Conservation (phyloP, 768 basidiomycete species). For the Amanita phalloides region DNA sequence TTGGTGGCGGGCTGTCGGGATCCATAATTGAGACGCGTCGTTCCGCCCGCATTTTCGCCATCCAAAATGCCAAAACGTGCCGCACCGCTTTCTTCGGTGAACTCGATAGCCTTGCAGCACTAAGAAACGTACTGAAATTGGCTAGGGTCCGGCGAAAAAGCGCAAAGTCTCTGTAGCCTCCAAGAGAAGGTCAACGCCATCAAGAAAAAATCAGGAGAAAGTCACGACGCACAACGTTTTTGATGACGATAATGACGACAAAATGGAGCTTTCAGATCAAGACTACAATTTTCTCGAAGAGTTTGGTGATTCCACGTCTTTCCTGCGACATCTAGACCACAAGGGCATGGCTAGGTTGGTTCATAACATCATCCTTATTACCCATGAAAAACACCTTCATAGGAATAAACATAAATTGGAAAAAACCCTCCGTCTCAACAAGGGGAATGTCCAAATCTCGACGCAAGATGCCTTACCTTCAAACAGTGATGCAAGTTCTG, state of each 20-base stretch:
- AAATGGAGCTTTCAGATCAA: conserved; percentile 53
- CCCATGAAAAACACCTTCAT: background rate
- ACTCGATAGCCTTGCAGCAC: conserved; percentile 3
- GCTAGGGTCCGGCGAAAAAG: conserved; percentile 43
- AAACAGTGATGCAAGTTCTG: conserved; percentile 23
- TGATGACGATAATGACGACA: conserved; percentile 45
- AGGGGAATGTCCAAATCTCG: conserved; percentile 35
- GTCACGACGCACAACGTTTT: conserved; percentile 45
- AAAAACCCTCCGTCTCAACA: conserved; percentile 55
- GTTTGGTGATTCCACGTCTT: conserved; percentile 51
- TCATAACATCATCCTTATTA: background rate
- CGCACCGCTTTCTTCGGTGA: conserved; percentile 19
- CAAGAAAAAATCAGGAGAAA: conserved; percentile 19
- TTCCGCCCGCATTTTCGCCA: background rate
- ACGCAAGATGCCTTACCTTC: conserved; percentile 56
- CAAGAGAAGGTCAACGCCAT: conserved; percentile 10
- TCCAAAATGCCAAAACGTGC: conserved; percentile 22
- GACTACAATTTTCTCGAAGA: conserved; percentile 57
- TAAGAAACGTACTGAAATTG: conserved; percentile 3
- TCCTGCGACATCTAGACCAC: conserved; percentile 63
- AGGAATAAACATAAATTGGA: conserved; percentile 85
- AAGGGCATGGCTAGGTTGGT: conserved; percentile 73
- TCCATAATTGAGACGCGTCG: conserved; percentile 19
- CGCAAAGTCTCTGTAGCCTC: conserved; percentile 37
- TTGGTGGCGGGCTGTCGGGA: conserved; percentile 42